These are phyloP conservation scores for Septoria petroselini DNA, from an alignment of 2,329 filamentous ascomycete species.

Conservation along the genomic window DNA sequence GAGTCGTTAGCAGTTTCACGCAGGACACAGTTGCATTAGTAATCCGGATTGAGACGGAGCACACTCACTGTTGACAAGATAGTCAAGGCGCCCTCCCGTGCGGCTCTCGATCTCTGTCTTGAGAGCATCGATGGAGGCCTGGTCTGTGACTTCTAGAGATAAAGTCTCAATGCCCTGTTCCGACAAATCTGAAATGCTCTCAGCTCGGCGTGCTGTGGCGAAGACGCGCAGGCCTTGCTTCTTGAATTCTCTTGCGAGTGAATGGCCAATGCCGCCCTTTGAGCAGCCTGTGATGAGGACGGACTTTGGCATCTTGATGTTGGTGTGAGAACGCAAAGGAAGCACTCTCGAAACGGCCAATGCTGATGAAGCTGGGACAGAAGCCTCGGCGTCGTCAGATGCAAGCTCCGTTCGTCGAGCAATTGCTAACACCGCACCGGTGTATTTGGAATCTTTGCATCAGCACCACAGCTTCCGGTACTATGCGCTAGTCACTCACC, in stretches of 20 bases:
- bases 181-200: slow-evolving; percentile 49
- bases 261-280: slow-evolving; percentile 58
- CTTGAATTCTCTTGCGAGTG: slow-evolving; percentile 57
- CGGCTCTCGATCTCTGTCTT: slow-evolving; percentile 47
- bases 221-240: slow-evolving; percentile 54
- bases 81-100: slow-evolving; percentile 52
- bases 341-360: background rate
- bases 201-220: slow-evolving; percentile 54
- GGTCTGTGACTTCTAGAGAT: slow-evolving; percentile 52
- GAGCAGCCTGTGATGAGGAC: slow-evolving; percentile 44
- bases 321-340: background rate
- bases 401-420: background rate
- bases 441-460: no score
- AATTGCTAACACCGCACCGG: background rate
- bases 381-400: slow-evolving; percentile 5
- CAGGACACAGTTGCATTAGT: no score
- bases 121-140: slow-evolving; percentile 49
- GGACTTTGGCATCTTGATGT: slow-evolving; percentile 23
- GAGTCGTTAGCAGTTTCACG: no score
- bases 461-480: no score
- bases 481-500: no score
- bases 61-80: slow-evolving; percentile 51
- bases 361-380: background rate
- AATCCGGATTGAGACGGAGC: no score
- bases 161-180: slow-evolving; percentile 54